These are phyloP conservation scores for Beauveria bassiana DNA, from an alignment of 2,329 filamentous ascomycete species.

Conservation along the genomic window DNA sequence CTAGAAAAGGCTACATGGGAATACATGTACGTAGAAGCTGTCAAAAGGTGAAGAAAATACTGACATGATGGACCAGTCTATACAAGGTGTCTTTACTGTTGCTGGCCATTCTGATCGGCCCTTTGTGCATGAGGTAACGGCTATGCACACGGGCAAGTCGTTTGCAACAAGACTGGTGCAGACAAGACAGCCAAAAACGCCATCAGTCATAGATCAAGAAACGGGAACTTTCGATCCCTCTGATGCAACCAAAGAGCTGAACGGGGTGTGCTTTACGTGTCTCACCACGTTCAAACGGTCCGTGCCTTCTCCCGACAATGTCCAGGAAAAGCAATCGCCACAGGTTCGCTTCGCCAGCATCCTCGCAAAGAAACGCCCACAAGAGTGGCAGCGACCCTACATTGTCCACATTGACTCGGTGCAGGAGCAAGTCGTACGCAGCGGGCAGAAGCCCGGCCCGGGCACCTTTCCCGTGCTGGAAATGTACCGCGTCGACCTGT, in stretches of 20 bases:
- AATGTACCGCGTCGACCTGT: slow-evolving; percentile 49
- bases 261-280: slow-evolving; percentile 40
- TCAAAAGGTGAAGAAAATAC: neutral
- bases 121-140: slow-evolving; percentile 43
- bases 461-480: slow-evolving; percentile 42
- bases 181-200: slow-evolving; percentile 36
- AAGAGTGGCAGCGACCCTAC: slow-evolving; percentile 38
- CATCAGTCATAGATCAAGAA: slow-evolving; percentile 25
- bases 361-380: slow-evolving; percentile 27
- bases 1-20: slow-evolving; percentile 19
- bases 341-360: slow-evolving; percentile 37
- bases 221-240: slow-evolving; percentile 29
- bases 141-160: slow-evolving; percentile 36
- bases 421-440: slow-evolving; percentile 26
- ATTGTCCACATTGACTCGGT: slow-evolving; percentile 37
- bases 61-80: slow-evolving; percentile 30
- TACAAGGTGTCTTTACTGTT: slow-evolving; percentile 48
- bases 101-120: slow-evolving; percentile 40
- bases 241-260: slow-evolving; percentile 32
- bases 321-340: slow-evolving; percentile 30
- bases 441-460: slow-evolving; percentile 20
- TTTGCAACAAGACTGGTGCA: slow-evolving; percentile 44
- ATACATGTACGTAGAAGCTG: slow-evolving; percentile 29
- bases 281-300: slow-evolving; percentile 44
- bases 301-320: slow-evolving; percentile 26